Evolutionary conservation across 805 yeast genomes (phyloP), one percentile per base, ranked within the genome.

Genomic region (Saturnispora mendoncae): DNA sequence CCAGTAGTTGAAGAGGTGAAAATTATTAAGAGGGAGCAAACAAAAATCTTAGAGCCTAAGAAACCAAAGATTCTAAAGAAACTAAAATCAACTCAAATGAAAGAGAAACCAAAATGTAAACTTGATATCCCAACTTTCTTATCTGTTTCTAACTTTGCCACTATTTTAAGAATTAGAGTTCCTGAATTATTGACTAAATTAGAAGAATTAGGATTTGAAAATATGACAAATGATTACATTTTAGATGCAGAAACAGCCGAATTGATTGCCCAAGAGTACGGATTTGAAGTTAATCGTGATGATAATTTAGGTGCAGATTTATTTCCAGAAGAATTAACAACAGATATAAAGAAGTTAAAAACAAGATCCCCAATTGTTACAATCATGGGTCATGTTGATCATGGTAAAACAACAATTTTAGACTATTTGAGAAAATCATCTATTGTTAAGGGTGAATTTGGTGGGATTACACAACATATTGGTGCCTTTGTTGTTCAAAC

Each of bases 301-400:
- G 82, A 77, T 37, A 70, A 68, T n/a, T 65, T 69, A 4, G 79
- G 83, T 2, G 70, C 69, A 12, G 80, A 76, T 46, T 61, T 80
- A 39, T 75, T 79, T 47, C 76, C 85, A 14, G 68, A 72, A 13
- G 74, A 78, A 0, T 62, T 64, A 32, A 74, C 84, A 0, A 68
- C 64, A 2, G 69, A 69, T 23, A 55, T 58, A n/a, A 61, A 64
- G 6, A 54, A 61, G 18, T 57, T 81, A 47, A 76, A 74, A 34
- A 68, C 78, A 6, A 67, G 97, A 49, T 87, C 98, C 0, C 98
- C 98, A 0, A 81, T 92, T 19, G 97, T 92, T 4, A 88, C 98
- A 0, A 84, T 92, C 39, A 92, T 92, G 97, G 98, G 98, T 2
- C 98, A 92, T 60, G 98, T 92, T 24, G 98, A 92, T 61, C 98